These are phyloP conservation scores for Boletus coccyginus DNA, from an alignment of 768 basidiomycete genomes.

Conservation along the genomic window DNA sequence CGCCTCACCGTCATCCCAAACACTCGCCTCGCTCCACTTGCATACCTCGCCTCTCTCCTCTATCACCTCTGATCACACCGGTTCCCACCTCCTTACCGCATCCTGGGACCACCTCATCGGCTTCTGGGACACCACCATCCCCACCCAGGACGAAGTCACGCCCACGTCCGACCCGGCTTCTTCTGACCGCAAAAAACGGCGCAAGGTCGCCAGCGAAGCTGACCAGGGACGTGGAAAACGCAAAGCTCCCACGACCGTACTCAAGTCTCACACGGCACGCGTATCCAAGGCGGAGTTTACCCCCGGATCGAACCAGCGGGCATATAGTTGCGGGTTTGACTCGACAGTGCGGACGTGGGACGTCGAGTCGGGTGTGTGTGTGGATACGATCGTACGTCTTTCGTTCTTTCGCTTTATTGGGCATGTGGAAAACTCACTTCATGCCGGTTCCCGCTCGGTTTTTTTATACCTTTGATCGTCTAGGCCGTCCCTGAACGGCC, in stretches of 20 bases:
- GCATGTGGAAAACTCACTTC: neutral
- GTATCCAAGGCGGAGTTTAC: slow-evolving; percentile 73
- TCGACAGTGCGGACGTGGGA: slow-evolving; percentile 92
- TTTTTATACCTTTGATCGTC: neutral
- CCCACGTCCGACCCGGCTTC: neutral
- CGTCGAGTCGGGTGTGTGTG: slow-evolving; percentile 69
- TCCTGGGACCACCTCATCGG: slow-evolving; percentile 90
- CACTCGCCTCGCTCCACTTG: slow-evolving; percentile 67
- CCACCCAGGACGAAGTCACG: slow-evolving; percentile 60
- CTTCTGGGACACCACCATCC: slow-evolving; percentile 69
- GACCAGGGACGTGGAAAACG: slow-evolving; percentile 39
- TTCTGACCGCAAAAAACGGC: slow-evolving; percentile 53
- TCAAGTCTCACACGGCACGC: slow-evolving; percentile 81
- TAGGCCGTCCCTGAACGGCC: slow-evolving; percentile 73
- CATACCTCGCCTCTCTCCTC: slow-evolving; percentile 82
- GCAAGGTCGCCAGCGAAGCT: slow-evolving; percentile 44
- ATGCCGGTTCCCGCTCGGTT: neutral
- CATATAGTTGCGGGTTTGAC: slow-evolving; percentile 83
- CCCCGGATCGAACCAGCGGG: slow-evolving; percentile 37
- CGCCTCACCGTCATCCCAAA: slow-evolving; percentile 1
- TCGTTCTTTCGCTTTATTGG: neutral
- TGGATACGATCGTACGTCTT: slow-evolving; percentile 56
- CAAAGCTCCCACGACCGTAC: slow-evolving; percentile 67
- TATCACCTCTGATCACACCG: slow-evolving; percentile 51
- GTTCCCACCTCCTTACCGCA: slow-evolving; percentile 70